Evolutionary conservation across 2,329 filamentous ascomycete species (phyloP).

Genomic region (Cercospora zeae-maydis): DNA sequence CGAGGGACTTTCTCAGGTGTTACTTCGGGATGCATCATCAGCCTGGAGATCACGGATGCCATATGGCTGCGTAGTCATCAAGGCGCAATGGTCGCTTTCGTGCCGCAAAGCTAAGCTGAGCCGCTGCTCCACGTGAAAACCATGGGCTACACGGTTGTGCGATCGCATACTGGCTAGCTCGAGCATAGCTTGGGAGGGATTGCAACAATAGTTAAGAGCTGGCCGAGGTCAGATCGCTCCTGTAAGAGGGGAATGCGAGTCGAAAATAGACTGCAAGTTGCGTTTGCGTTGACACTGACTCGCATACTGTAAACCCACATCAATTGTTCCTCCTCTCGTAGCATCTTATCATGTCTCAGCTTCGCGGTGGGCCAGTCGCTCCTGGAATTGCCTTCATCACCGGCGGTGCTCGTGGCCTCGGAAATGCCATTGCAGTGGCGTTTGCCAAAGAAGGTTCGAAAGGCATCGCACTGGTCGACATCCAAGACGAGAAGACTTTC

Average conservation of each 20-base stretch:
- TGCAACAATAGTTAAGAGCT: background rate
- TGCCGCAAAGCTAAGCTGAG: background rate
- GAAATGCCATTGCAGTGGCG: conserved; percentile 30
- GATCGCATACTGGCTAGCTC: background rate
- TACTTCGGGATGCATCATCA: conserved; percentile 11
- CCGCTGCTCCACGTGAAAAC: background rate
- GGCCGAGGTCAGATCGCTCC: conserved; percentile 8
- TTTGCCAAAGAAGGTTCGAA: conserved; percentile 30
- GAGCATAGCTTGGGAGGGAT: background rate
- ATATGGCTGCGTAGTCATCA: conserved; percentile 5
- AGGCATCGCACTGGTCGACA: conserved; percentile 29
- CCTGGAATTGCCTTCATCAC: conserved; percentile 32
- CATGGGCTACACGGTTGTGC: background rate
- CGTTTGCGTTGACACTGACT: background rate
- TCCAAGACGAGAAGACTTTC: conserved; percentile 26
- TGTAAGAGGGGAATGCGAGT: background rate
- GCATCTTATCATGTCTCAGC: conserved; percentile 13
- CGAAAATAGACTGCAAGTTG: background rate
- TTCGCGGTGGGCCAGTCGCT: conserved; percentile 25
- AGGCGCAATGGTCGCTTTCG: background rate
- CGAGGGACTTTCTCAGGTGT: background rate
- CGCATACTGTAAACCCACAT: background rate
- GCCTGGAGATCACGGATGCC: background rate
- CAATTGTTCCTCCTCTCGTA: background rate
- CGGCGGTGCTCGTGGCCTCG: conserved; percentile 28